A percentile compares a stretch with the other conserved stretches of the same genome.
These are phyloP conservation scores for Megacollybia platyphylla DNA, from an alignment of 1,284 basidiomycete genomes.

Conservation along the genomic window DNA sequence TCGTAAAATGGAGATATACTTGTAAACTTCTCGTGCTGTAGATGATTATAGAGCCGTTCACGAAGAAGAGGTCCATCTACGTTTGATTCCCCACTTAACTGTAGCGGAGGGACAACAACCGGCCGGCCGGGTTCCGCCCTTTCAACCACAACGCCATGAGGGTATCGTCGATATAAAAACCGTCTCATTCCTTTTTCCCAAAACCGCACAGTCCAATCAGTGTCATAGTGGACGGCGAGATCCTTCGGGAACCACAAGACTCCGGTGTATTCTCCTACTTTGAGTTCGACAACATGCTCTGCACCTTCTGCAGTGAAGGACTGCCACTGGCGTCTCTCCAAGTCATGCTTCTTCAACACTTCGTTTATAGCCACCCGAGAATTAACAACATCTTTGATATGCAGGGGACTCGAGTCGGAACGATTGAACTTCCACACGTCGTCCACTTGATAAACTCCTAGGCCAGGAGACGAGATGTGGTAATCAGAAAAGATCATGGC, in stretches of 20 bases:
- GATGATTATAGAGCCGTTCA: neutral
- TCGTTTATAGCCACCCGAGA: neutral
- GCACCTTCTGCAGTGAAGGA: neutral
- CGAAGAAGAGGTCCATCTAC: neutral
- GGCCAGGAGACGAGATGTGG: neutral
- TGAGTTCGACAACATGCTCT: neutral
- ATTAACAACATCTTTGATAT: neutral
- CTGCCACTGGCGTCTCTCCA: neutral
- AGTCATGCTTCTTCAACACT: neutral
- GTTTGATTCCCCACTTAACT: neutral
- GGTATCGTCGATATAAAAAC: neutral
- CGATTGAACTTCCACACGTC: neutral
- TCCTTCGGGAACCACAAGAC: neutral
- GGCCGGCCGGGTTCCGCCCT: neutral
- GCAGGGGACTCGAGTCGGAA: neutral
- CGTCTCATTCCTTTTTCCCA: neutral
- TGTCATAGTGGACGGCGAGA: neutral
- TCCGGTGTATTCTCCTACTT: neutral
- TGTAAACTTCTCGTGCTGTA: neutral
- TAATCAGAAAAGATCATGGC: neutral
- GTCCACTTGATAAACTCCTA: neutral
- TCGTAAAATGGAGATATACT: neutral
- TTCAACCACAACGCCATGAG: neutral
- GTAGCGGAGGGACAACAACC: neutral
- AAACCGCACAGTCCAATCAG: neutral